Percentiles rank a stretch among this genome's conserved stretches.
phyloP scores from a whole-genome alignment of 257 asterid species.

The Scutellaria barbata region DNA sequence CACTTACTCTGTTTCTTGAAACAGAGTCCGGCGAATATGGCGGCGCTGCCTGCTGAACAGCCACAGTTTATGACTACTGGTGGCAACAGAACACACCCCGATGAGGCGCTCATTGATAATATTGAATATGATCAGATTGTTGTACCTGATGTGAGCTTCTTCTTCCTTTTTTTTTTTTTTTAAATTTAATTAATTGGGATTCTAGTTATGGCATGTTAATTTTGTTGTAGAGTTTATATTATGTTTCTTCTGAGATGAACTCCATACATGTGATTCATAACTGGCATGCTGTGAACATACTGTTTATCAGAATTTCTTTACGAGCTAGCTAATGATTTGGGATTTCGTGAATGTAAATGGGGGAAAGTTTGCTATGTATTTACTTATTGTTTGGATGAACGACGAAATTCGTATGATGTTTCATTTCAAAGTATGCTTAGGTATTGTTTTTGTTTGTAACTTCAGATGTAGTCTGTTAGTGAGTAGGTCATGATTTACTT shows the following conservation, averaged over 20 bases:
- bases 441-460: conserved; percentile 1
- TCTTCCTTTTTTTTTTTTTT: background rate
- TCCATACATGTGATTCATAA: background rate
- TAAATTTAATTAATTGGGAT: conserved; percentile 24
- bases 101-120: conserved; percentile 67
- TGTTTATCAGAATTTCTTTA: background rate
- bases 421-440: background rate
- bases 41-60: conserved; percentile 50
- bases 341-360: conserved; percentile 14
- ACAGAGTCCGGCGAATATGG: conserved; percentile 54
- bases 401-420: conserved; percentile 1
- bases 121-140: conserved; percentile 88
- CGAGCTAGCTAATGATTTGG: conserved; percentile 2
- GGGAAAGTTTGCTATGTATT: background rate
- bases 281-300: background rate
- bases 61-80: conserved; percentile 75
- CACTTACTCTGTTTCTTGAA: conserved; percentile 31
- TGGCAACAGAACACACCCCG: conserved; percentile 55
- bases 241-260: background rate
- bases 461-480: conserved; percentile 22
- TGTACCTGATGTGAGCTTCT: conserved; percentile 73
- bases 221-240: background rate
- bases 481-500: conserved; percentile 18
- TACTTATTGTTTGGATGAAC: conserved; percentile 1
- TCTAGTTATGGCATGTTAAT: background rate